These are phyloP conservation scores for Plectosphaerella cucumerina DNA, from an alignment of 2,329 filamentous ascomycete species.

Conservation along the genomic window DNA sequence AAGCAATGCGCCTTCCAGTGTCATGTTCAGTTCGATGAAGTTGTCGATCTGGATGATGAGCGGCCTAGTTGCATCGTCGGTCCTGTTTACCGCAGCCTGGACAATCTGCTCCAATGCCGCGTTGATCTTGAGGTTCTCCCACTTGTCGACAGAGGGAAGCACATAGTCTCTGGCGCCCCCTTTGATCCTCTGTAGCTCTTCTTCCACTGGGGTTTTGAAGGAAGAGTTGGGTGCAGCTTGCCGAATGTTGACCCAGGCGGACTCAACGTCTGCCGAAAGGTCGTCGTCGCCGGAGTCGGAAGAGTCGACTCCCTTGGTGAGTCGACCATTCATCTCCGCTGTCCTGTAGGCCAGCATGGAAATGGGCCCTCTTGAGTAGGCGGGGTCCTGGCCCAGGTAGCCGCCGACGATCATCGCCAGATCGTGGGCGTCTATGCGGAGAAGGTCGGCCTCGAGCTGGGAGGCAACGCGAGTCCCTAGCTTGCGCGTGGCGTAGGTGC, in stretches of 20 bases:
- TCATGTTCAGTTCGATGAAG: slow-evolving; percentile 70
- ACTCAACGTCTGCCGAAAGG: slow-evolving; percentile 15
- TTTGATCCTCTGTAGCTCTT: slow-evolving; percentile 39
- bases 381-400: slow-evolving; percentile 62
- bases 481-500: slow-evolving; percentile 12
- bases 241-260: slow-evolving; percentile 17
- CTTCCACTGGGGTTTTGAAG: slow-evolving; percentile 29
- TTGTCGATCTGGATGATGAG: slow-evolving; percentile 79
- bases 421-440: slow-evolving; percentile 65
- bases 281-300: slow-evolving; percentile 26
- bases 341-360: slow-evolving; percentile 54
- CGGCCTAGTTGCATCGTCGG: slow-evolving; percentile 29
- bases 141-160: slow-evolving; percentile 40
- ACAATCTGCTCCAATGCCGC: slow-evolving; percentile 55
- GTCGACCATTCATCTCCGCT: slow-evolving; percentile 49
- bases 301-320: slow-evolving; percentile 44
- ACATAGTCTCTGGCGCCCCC: slow-evolving; percentile 25
- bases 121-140: slow-evolving; percentile 59
- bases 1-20: slow-evolving; percentile 64
- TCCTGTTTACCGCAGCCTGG: slow-evolving; percentile 35
- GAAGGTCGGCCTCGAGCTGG: slow-evolving; percentile 59
- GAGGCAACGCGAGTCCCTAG: slow-evolving; percentile 61
- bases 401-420: slow-evolving; percentile 65
- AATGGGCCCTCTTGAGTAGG: slow-evolving; percentile 40
- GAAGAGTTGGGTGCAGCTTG: slow-evolving; percentile 15